Conservation (phyloP, 2,329 filamentous ascomycete genomes). For the Alternaria sp. region DNA sequence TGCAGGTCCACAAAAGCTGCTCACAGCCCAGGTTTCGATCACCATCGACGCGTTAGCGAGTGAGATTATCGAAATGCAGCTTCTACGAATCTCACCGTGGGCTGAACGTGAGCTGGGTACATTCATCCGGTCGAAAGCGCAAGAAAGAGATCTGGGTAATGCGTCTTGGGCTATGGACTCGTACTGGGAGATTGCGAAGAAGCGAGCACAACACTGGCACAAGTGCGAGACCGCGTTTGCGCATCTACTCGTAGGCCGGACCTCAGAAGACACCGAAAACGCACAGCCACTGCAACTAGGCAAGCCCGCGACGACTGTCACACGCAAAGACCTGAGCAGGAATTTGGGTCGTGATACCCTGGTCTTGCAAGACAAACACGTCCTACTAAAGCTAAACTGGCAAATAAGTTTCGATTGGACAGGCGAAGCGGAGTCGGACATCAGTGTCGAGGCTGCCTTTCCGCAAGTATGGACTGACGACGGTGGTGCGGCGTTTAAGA, state of each 20-base stretch:
- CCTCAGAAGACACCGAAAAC: slow-evolving; percentile 27
- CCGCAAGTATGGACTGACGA: slow-evolving; percentile 70
- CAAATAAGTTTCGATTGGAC: slow-evolving; percentile 73
- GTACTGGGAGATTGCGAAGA: slow-evolving; percentile 68
- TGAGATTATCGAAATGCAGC: slow-evolving; percentile 61
- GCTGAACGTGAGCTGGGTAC: slow-evolving; percentile 65
- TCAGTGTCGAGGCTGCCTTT: slow-evolving; percentile 62
- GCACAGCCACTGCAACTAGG: slow-evolving; percentile 1
- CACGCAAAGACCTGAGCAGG: slow-evolving; percentile 58
- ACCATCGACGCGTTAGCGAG: slow-evolving; percentile 53
- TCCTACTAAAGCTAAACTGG: slow-evolving; percentile 66
- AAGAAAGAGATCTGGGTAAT: slow-evolving; percentile 62
- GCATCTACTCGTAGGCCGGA: slow-evolving; percentile 28
- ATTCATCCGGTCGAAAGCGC: slow-evolving; percentile 55
- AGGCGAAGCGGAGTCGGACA: slow-evolving; percentile 68
- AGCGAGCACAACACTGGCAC: slow-evolving; percentile 69
- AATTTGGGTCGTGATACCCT: slow-evolving; percentile 45
- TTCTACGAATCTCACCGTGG: slow-evolving; percentile 64
- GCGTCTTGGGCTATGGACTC: slow-evolving; percentile 72
- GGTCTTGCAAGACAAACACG: slow-evolving; percentile 44
- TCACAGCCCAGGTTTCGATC: slow-evolving; percentile 65
- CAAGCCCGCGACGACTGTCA: slow-evolving; percentile 22
- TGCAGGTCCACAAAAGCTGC: slow-evolving; percentile 59
- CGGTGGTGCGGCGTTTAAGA: slow-evolving; percentile 60
- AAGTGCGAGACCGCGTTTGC: slow-evolving; percentile 59